A percentile compares a stretch with the other conserved stretches of the same genome.
phyloP scores from a whole-genome alignment of 495 filamentous ascomycete genomes.

The Mytilinidion resinicola region DNA sequence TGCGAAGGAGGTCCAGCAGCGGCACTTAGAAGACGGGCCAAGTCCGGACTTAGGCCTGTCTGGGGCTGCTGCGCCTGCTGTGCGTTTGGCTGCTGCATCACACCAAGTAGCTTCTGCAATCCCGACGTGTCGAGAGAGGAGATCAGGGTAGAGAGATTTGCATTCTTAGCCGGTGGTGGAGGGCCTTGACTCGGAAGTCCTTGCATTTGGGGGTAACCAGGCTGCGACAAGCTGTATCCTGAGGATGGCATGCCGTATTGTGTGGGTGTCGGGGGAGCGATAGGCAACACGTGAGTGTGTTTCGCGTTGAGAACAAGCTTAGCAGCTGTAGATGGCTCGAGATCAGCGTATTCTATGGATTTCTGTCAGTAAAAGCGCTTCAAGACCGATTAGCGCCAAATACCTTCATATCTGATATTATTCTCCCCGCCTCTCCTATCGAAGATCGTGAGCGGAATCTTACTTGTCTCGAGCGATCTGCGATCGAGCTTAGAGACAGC shows the following conservation, averaged over 20 bases:
- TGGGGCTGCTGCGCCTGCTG: slow-evolving; percentile 36
- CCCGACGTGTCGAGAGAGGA: slow-evolving; percentile 63
- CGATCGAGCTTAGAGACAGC: slow-evolving; percentile 72
- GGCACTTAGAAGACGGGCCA: slow-evolving; percentile 51
- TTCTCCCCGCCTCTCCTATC: slow-evolving; percentile 64
- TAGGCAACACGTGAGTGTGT: slow-evolving; percentile 38
- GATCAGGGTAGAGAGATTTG: slow-evolving; percentile 51
- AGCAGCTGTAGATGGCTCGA: slow-evolving; percentile 69
- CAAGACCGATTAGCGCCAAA: slow-evolving; percentile 27
- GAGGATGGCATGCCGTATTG: slow-evolving; percentile 15
- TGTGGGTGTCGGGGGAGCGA: slow-evolving; percentile 7
- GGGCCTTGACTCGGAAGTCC: slow-evolving; percentile 42
- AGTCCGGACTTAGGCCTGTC: slow-evolving; percentile 41
- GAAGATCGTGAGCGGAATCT: slow-evolving; percentile 76
- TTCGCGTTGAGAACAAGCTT: slow-evolving; percentile 76
- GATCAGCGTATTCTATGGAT: slow-evolving; percentile 62
- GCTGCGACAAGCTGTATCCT: slow-evolving; percentile 12
- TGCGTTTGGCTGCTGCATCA: slow-evolving; percentile 45
- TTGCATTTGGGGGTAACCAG: slow-evolving; percentile 22
- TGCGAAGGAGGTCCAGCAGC: slow-evolving; percentile 5
- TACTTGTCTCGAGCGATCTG: slow-evolving; percentile 58
- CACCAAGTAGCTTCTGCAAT: slow-evolving; percentile 65
- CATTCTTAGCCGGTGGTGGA: slow-evolving; percentile 36
- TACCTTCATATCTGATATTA: slow-evolving; percentile 71
- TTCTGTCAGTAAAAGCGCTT: too few relatives aligned